A percentile compares a stretch with the other conserved stretches of the same genome.
Evolutionary conservation across 108 stramenopile species (phyloP).

Genomic region (Fragilaria crotonensis): DNA sequence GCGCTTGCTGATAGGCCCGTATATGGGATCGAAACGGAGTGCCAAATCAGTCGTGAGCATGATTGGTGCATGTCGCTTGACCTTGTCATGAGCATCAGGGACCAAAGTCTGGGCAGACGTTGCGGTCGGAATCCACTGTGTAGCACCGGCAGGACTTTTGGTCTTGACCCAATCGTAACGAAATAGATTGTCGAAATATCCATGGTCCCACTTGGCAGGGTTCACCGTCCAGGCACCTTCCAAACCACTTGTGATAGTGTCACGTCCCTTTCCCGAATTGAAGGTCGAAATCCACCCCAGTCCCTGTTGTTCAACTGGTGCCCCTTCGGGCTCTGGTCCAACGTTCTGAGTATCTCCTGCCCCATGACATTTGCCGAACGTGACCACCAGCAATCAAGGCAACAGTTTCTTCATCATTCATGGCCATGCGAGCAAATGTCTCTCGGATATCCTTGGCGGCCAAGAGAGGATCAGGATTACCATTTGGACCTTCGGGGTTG

Average conservation of each 20-base stretch:
- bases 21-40: conserved; percentile 52
- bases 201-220: conserved; percentile 65
- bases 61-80: conserved; percentile 44
- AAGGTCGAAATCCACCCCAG: conserved; percentile 60
- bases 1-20: conserved; percentile 40
- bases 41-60: conserved; percentile 72
- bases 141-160: conserved; percentile 65
- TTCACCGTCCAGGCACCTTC: conserved; percentile 74
- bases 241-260: conserved; percentile 66
- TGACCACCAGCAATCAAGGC: conserved; percentile 78
- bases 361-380: conserved; percentile 76
- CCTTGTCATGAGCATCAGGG: conserved; percentile 56
- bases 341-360: conserved; percentile 51
- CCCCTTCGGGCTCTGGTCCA: conserved; percentile 67
- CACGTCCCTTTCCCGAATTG: conserved; percentile 43
- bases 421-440: conserved; percentile 69
- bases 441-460: conserved; percentile 69
- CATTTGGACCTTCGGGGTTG: conserved; percentile 74
- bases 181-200: conserved; percentile 60
- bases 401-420: conserved; percentile 74
- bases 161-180: conserved; percentile 60
- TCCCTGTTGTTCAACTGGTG: conserved; percentile 56
- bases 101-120: conserved; percentile 35
- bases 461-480: conserved; percentile 54
- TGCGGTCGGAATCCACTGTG: conserved; percentile 55